These are phyloP conservation scores for Powellomyces hirtus DNA, from an alignment of 192 early-diverging fungal genomes.

Conservation along the genomic window DNA sequence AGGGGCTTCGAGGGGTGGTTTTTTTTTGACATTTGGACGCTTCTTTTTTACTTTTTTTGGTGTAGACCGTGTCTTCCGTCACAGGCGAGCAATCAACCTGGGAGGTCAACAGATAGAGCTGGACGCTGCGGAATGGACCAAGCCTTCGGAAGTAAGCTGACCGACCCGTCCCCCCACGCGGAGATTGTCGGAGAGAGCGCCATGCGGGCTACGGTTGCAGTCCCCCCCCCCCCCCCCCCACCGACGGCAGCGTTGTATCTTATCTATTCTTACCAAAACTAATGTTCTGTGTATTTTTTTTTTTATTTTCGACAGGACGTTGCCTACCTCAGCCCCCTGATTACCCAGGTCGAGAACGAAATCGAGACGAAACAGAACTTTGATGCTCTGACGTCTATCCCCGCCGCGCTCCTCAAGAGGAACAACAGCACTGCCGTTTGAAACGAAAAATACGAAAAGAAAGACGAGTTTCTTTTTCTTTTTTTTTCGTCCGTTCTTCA, in stretches of 20 bases:
- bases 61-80: slow-evolving; percentile 72
- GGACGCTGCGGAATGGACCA: slow-evolving; percentile 69
- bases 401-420: slow-evolving; percentile 33
- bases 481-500: no score
- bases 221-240: no score
- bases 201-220: no score
- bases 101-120: slow-evolving; percentile 70
- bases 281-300: no score
- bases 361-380: slow-evolving; percentile 50
- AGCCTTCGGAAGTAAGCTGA: slow-evolving; percentile 64
- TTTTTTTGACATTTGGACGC: no score
- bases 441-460: no score
- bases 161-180: background rate
- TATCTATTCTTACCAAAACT: no score
- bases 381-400: slow-evolving; percentile 41
- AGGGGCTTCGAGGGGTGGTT: no score
- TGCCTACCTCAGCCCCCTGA: slow-evolving; percentile 77
- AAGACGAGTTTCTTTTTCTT: no score
- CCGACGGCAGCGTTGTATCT: no score
- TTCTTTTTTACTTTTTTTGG: no score
- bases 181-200: no score
- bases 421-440: slow-evolving; percentile 35
- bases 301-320: slow-evolving; percentile 75
- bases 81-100: slow-evolving; percentile 73
- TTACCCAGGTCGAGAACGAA: slow-evolving; percentile 81